phyloP scores from a whole-genome alignment of 176 grass and related monocot genomes.

The Themeda triandra region DNA sequence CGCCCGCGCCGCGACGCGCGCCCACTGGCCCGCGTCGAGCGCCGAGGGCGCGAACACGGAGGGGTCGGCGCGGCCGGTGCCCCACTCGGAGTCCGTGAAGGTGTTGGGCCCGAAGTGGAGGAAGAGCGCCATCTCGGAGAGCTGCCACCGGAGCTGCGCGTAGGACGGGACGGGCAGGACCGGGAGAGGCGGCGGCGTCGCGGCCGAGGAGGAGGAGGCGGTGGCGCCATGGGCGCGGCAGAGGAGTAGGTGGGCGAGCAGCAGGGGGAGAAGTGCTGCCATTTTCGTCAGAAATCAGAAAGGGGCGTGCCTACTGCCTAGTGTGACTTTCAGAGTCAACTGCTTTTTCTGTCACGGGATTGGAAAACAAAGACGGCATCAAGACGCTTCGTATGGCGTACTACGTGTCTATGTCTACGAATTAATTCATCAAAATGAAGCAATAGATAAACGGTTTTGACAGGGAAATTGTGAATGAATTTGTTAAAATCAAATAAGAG shows the following conservation, averaged over 20 bases:
- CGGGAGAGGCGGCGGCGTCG: constrained; percentile 62
- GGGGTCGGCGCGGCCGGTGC: constrained; percentile 63
- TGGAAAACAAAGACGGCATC: background rate
- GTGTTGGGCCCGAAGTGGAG: constrained; percentile 97
- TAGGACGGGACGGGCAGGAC: constrained; percentile 70
- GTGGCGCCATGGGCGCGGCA: constrained; percentile 11
- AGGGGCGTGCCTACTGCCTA: background rate
- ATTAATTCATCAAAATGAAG: too few relatives aligned
- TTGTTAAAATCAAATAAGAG: too few relatives aligned
- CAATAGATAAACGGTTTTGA: too few relatives aligned
- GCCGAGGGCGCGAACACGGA: constrained; percentile 63
- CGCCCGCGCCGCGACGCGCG: constrained; percentile 49
- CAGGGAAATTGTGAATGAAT: too few relatives aligned
- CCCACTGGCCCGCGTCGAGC: constrained; percentile 87
- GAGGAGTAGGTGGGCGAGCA: constrained; percentile 24
- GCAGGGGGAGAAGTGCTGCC: constrained; percentile 2
- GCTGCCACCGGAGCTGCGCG: constrained; percentile 85
- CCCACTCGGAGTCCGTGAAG: constrained; percentile 97
- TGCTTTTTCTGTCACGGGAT: background rate
- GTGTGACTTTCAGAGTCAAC: constrained; percentile 9
- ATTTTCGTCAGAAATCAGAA: constrained; percentile 20
- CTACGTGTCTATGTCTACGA: too few relatives aligned
- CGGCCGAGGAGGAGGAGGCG: background rate
- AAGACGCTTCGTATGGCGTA: background rate
- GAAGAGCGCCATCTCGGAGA: constrained; percentile 91